Conservation (phyloP, 2,329 filamentous ascomycete species). For the Aureobasidium sp. region DNA sequence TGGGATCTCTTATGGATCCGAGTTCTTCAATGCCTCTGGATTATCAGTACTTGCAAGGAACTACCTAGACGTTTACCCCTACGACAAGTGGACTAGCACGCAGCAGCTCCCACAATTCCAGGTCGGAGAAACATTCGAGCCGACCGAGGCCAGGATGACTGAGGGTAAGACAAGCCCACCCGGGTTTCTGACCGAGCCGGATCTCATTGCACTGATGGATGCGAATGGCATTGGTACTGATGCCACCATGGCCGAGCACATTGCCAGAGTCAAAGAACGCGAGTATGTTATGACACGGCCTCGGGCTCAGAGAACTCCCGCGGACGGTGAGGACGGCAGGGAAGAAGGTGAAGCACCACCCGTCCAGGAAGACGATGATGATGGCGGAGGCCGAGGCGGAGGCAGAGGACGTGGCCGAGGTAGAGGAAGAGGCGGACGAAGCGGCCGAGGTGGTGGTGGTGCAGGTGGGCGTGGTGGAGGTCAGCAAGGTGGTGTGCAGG, state of each 20-base stretch:
- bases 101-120: constrained; percentile 72
- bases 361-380: constrained; percentile 25
- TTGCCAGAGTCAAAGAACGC: constrained; percentile 85
- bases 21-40: constrained; percentile 74
- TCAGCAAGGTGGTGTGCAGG: constrained; percentile 52
- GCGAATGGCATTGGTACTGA: constrained; percentile 97
- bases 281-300: constrained; percentile 69
- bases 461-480: constrained; percentile 37
- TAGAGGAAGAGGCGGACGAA: constrained; percentile 32
- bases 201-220: constrained; percentile 94
- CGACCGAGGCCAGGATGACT: constrained; percentile 77
- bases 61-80: constrained; percentile 90
- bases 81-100: constrained; percentile 92
- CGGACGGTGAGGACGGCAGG: constrained; percentile 25
- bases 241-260: constrained; percentile 98
- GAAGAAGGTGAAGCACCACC: constrained; percentile 30
- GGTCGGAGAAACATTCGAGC: constrained; percentile 74
- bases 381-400: constrained; percentile 34
- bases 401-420: constrained; percentile 32
- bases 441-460: constrained; percentile 43
- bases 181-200: constrained; percentile 84
- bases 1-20: constrained; percentile 74
- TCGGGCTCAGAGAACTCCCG: constrained; percentile 32
- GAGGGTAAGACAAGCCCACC: constrained; percentile 87
- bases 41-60: constrained; percentile 81